phyloP scores from a whole-genome alignment of 306 rosid species.

The Ochetophila trinervis region DNA sequence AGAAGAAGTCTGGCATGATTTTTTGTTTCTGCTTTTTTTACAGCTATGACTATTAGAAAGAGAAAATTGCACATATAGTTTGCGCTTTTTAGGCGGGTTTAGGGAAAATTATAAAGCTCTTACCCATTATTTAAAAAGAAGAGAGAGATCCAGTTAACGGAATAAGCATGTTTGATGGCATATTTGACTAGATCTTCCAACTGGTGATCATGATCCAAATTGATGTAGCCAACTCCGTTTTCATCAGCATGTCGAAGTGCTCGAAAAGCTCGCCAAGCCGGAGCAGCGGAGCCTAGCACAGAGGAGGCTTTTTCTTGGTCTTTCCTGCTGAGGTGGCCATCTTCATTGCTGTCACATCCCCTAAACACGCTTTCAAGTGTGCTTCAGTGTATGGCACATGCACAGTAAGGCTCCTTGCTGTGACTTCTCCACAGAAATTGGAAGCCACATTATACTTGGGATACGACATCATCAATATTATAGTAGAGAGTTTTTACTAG shows the following conservation, averaged over 20 bases:
- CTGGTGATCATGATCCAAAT: conserved; percentile 1
- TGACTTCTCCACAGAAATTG: too few relatives aligned
- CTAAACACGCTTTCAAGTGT: background rate
- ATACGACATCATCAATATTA: too few relatives aligned
- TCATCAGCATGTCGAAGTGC: conserved; percentile 1
- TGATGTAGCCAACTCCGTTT: background rate
- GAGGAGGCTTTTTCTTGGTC: conserved; percentile 9
- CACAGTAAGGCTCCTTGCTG: background rate
- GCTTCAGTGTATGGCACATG: background rate
- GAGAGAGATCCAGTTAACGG: background rate
- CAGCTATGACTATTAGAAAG: background rate
- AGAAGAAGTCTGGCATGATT: too few relatives aligned
- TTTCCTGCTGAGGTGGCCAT: conserved; percentile 17
- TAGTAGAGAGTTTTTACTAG: too few relatives aligned
- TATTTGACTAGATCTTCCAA: conserved; percentile 1
- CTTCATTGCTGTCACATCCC: conserved; percentile 7
- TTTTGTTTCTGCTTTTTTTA: too few relatives aligned
- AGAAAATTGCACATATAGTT: too few relatives aligned
- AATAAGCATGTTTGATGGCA: background rate
- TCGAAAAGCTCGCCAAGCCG: background rate
- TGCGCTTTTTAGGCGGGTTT: too few relatives aligned
- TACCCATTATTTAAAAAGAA: too few relatives aligned
- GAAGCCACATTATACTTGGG: too few relatives aligned
- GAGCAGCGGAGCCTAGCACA: conserved; percentile 2
- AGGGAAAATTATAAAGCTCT: background rate